These are phyloP conservation scores for Ceratocystiopsis sp. DNA, from an alignment of 2,329 filamentous ascomycete species.

Conservation along the genomic window DNA sequence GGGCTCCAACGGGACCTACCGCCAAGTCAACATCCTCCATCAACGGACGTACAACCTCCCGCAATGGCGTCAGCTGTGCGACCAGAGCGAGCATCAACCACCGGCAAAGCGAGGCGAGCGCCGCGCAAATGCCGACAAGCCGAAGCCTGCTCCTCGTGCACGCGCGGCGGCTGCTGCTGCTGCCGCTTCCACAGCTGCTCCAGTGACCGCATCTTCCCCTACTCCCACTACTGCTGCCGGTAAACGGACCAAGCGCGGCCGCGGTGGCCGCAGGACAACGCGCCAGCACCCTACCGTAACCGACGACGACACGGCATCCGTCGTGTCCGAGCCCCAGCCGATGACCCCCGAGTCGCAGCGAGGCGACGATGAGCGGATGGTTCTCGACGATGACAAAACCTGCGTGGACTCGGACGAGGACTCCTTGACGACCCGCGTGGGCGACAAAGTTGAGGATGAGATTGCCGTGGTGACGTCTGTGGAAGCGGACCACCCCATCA, in stretches of 20 bases:
- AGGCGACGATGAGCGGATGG: slow-evolving; percentile 8
- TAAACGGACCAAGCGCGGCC: slow-evolving; percentile 12
- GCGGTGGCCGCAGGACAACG: slow-evolving; percentile 19
- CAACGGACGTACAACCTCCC: slow-evolving; percentile 91
- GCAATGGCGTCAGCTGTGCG: slow-evolving; percentile 85
- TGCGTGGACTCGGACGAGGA: slow-evolving; percentile 6
- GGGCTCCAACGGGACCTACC: slow-evolving; percentile 86
- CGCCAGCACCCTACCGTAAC: slow-evolving; percentile 20
- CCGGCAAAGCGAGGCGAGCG: slow-evolving; percentile 77
- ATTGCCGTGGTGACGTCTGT: slow-evolving; percentile 26
- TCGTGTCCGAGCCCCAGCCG: slow-evolving; percentile 29
- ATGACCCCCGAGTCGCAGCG: slow-evolving; percentile 39
- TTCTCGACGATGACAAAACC: slow-evolving; percentile 13
- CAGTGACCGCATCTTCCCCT: neutral
- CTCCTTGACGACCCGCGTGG: neutral
- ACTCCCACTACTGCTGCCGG: neutral
- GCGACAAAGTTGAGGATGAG: slow-evolving; percentile 19
- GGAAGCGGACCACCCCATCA: slow-evolving; percentile 27
- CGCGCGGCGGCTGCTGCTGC: slow-evolving; percentile 14
- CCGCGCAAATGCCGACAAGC: slow-evolving; percentile 42
- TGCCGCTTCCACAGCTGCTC: slow-evolving; percentile 11
- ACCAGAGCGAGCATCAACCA: slow-evolving; percentile 90
- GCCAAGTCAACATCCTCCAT: slow-evolving; percentile 93
- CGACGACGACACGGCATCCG: slow-evolving; percentile 21
- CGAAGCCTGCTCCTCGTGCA: slow-evolving; percentile 24